Evolutionary conservation across 768 basidiomycete genomes (phyloP), one percentile per base, ranked within the genome.

Genomic region (Termitomyces titanicus): DNA sequence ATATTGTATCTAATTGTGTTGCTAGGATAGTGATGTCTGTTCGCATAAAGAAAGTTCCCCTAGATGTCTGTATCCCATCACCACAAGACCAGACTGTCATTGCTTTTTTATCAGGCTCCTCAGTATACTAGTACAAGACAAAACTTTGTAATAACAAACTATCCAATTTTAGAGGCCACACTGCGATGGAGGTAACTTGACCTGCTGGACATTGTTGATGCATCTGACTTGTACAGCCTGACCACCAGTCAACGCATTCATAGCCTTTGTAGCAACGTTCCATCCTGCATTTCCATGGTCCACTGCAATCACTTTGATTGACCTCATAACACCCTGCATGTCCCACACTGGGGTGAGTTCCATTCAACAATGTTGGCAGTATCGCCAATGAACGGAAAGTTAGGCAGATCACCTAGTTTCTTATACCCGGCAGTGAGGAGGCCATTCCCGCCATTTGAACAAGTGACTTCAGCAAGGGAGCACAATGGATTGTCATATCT

Each of bases 361-460:
- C 68, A 84, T 20, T 72, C 74, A 6, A 56, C 61, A 54, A 85
- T 69, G 24, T 70, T 76, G 15, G 68, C 67, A 2, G 73, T 76
- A 2, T 76, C 82, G 29, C 80, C 82, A 62, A 85, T 77, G 66
- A 68, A 63, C 2, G 83, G 82, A 70, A 82, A 85, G 42, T 64
- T 66, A 12, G 82, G 80, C 27, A 85, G 64, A 38, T 69, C 66
- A 6, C 67, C 70, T 43, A 83, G 77, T 25, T 73, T 80, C 10
- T 63, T 68, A 65, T 69, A 83, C 13, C 64, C 63, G 8, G 64
- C 64, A 13, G 69, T 70, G 12, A 70, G 29, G 18, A 83, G 68
- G 17, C 80, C 81, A 54, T 79, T 66, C 12, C 63, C 51, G 17
- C 80, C 80, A 50, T 75, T 70, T 1, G 79, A 81, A 70, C 83